Conservation (phyloP, 148 eudicot species). For the Rhododendron griersonianum region DNA sequence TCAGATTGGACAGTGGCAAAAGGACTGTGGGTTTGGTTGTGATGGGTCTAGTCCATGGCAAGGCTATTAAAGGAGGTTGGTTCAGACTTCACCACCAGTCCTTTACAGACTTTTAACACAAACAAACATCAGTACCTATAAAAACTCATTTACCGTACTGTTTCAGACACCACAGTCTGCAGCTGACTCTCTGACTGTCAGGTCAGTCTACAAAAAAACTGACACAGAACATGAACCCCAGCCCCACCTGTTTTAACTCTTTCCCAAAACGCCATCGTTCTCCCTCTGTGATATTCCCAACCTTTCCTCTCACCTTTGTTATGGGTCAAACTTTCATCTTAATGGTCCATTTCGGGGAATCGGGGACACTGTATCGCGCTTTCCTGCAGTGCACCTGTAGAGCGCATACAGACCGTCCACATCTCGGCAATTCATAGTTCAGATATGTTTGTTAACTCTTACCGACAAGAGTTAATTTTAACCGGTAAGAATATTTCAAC, state of each 20-base stretch:
- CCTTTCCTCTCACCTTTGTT: not conserved
- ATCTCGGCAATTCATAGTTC: too few relatives aligned
- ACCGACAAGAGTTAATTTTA: too few relatives aligned
- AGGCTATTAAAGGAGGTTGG: not conserved
- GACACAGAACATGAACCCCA: conserved; percentile 1
- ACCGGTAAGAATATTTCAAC: too few relatives aligned
- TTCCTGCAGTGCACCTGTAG: too few relatives aligned
- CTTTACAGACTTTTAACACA: conserved; percentile 13
- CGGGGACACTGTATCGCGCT: too few relatives aligned
- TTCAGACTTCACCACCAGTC: conserved; percentile 7
- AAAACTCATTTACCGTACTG: conserved; percentile 2
- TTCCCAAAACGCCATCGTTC: conserved; percentile 2
- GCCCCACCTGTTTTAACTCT: not conserved
- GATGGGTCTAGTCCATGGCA: conserved; percentile 7
- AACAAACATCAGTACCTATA: not conserved
- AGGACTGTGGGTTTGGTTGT: not conserved
- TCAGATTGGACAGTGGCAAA: conserved; percentile 1
- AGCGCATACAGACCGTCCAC: too few relatives aligned
- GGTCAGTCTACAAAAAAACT: not conserved
- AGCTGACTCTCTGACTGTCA: conserved; percentile 4
- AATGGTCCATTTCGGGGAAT: not conserved
- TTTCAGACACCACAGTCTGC: conserved; percentile 4
- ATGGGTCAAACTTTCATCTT: not conserved
- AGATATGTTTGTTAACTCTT: too few relatives aligned
- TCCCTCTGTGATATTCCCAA: not conserved